Conservation (phyloP, 176 grass and related monocot species). For the Themeda triandra region DNA sequence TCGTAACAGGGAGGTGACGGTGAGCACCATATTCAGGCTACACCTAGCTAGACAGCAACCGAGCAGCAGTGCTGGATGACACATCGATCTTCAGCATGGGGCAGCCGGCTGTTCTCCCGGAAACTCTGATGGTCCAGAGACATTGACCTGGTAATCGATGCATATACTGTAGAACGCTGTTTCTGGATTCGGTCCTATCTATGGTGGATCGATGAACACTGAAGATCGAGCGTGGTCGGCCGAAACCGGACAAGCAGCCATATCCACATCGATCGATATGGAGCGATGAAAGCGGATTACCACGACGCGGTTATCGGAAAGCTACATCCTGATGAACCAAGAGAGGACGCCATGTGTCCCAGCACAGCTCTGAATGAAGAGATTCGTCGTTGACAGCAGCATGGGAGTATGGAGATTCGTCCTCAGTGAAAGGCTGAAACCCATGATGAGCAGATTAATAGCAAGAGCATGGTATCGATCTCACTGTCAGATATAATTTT, state of each 20-base stretch:
- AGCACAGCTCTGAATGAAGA: not conserved
- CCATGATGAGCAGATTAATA: not conserved
- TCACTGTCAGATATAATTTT: not conserved
- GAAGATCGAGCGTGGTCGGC: not conserved
- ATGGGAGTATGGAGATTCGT: not conserved
- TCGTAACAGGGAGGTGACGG: not conserved
- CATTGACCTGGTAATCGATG: not conserved
- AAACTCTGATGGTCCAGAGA: not conserved
- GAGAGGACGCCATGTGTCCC: not conserved
- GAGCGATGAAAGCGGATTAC: not conserved
- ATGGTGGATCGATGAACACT: not conserved
- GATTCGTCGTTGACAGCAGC: not conserved
- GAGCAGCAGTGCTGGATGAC: not conserved
- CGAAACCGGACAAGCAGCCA: not conserved
- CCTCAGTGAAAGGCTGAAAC: not conserved
- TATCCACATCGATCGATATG: not conserved
- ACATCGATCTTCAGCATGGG: constrained; percentile 10
- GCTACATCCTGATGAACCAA: not conserved
- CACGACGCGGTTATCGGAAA: not conserved
- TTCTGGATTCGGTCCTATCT: not conserved
- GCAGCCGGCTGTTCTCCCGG: not conserved
- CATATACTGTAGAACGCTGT: not conserved
- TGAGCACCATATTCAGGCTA: not conserved
- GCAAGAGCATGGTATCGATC: not conserved
- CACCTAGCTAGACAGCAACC: not conserved